Base-by-base conservation (phyloP, 352 stramenopile genomes). In the Phytopythium sindhum region DNA sequence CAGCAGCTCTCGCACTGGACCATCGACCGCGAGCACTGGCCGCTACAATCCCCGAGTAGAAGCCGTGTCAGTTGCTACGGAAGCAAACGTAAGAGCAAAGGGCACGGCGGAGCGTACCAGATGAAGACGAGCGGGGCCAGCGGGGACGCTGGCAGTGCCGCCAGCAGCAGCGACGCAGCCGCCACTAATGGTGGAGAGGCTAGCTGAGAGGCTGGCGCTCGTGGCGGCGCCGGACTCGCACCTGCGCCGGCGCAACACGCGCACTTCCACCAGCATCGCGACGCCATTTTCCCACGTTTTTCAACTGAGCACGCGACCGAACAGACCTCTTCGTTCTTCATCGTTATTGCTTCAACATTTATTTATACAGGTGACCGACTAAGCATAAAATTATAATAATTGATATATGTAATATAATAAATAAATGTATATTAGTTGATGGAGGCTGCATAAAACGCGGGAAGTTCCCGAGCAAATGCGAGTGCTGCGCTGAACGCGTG, bases 401-500 rank as follows among this genome's bases (percentile, higher is more conserved):
- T n/a, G 21, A n/a, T 44, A 14, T 44, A 17, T n/a, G 4, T 44
- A 1, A 21, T 44, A 44, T n/a, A 0, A 1, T n/a, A 29, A 19
- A 7, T 14, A 1, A 28, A 57, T 19, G 23, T 3, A 24, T 29
- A 39, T 31, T 6, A 37, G 4, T 29, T 29, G 7, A 24, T 35
- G 3, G 12, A 70, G 63, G 28, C 14, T 21, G 14, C 56, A 56
- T 74, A 72, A 42, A 69, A 77, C 11, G 52, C 56, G 2, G 57
- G 35, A 12, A 72, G 39, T 9, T 57, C 70, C 29, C 67, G 69
- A 8, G 67, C 70, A 42, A 74, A 74, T 37, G 64, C 59, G 17
- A 67, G 24, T 17, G 70, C 53, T 4, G 63, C 70, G 17, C 67
- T 47, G 44, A 73, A 66, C 24, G 70, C 59, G 57, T 77, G 63